phyloP scores from a whole-genome alignment of 1,139 yeast genomes.

The Taphrina betulina region DNA sequence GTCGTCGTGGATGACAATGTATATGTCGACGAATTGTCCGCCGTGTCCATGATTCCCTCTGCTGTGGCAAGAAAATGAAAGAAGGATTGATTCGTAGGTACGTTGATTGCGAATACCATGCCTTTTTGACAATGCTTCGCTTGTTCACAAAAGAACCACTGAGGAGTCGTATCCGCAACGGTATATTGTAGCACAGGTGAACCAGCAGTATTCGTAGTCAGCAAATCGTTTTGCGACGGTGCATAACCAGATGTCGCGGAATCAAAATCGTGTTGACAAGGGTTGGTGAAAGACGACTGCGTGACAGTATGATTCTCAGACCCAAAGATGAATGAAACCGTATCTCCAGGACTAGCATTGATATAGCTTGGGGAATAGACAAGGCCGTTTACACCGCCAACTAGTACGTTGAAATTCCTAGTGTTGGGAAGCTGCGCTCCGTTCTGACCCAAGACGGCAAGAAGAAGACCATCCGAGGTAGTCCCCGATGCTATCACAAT shows the following conservation, averaged over 20 bases:
- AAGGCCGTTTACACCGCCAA: conserved; percentile 17
- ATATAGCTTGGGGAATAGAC: conserved; percentile 3
- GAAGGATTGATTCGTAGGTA: background rate
- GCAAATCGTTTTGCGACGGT: background rate
- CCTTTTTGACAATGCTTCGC: conserved; percentile 11
- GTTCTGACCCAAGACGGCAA: background rate
- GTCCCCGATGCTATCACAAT: conserved; percentile 3
- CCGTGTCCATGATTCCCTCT: too few species aligned
- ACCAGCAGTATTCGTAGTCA: background rate
- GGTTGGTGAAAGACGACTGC: conserved; percentile 8
- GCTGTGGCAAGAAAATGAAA: too few species aligned
- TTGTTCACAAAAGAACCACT: conserved; percentile 13
- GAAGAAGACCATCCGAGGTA: conserved; percentile 1
- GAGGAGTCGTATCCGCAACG: background rate
- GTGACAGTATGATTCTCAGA: conserved; percentile 16
- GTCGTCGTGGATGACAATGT: too few species aligned
- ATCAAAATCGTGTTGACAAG: background rate
- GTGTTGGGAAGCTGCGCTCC: background rate
- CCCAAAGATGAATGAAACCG: conserved; percentile 9
- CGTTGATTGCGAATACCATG: conserved; percentile 22
- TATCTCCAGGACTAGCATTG: conserved; percentile 1
- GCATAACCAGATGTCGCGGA: conserved; percentile 6
- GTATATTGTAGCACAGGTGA: conserved; percentile 8
- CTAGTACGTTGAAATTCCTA: conserved; percentile 9
- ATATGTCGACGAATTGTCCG: too few species aligned